Conservation (phyloP, 2,329 filamentous ascomycete genomes). For the Trichoderma simmonsii region DNA sequence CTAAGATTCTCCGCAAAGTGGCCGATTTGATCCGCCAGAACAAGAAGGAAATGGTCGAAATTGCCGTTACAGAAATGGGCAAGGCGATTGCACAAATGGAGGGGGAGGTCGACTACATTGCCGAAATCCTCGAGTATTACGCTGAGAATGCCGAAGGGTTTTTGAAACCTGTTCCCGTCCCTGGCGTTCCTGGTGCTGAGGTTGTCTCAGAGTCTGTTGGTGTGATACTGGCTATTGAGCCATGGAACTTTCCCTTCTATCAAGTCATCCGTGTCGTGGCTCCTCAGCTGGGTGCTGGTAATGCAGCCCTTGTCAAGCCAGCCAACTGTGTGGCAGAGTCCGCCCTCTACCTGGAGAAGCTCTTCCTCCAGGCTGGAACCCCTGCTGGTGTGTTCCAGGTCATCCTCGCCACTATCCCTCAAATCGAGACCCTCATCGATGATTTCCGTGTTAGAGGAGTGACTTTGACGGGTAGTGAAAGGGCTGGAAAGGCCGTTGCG, state of each 20-base stretch:
- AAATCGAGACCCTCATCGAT: conserved; percentile 33
- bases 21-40: conserved; percentile 1
- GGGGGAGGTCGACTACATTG: not conserved
- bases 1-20: not conserved
- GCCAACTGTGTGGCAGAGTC: conserved; percentile 69
- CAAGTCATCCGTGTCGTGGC: conserved; percentile 76
- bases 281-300: conserved; percentile 64
- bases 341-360: conserved; percentile 56
- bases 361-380: conserved; percentile 70
- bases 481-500: conserved; percentile 60
- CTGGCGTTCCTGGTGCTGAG: not conserved
- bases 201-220: conserved; percentile 2
- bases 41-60: not conserved
- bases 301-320: conserved; percentile 65
- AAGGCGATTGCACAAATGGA: not conserved
- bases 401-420: conserved; percentile 43
- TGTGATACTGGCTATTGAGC: conserved; percentile 54
- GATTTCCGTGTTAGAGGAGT: conserved; percentile 11
- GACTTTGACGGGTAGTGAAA: conserved; percentile 7
- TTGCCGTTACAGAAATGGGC: conserved; percentile 4
- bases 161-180: not conserved
- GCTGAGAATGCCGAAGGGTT: conserved; percentile 1
- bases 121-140: not conserved
- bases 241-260: conserved; percentile 75
- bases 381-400: conserved; percentile 65